These are phyloP conservation scores for Gaeumannomyces sp. DNA, from an alignment of 2,329 filamentous ascomycete species.

Conservation along the genomic window DNA sequence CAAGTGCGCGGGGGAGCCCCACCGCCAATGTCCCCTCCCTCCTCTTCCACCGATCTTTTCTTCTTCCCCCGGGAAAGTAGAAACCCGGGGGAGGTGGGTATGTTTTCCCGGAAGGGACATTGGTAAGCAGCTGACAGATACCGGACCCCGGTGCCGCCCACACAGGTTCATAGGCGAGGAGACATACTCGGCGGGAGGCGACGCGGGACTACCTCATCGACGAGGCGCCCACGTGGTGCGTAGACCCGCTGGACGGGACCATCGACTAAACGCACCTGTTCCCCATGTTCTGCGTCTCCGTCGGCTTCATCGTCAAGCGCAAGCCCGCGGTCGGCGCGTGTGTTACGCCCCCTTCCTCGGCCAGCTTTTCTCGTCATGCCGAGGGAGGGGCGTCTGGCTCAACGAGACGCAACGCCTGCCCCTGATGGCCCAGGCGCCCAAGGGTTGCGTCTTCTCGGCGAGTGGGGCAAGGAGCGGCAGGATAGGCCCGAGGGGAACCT, in stretches of 20 bases:
- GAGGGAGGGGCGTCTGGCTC: constrained; percentile 61
- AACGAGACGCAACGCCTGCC: constrained; percentile 60
- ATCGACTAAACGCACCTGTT: constrained; percentile 78
- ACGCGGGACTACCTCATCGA: constrained; percentile 63
- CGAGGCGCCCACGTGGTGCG: constrained; percentile 62
- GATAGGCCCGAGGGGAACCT: constrained; percentile 63
- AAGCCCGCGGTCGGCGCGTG: constrained; percentile 62
- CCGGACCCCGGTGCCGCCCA: too few relatives aligned
- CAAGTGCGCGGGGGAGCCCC: constrained; percentile 40
- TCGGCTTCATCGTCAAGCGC: constrained; percentile 57
- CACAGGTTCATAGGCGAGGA: constrained; percentile 71
- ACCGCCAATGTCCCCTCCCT: too few relatives aligned
- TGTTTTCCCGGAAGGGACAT: too few relatives aligned
- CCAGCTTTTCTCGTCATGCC: constrained; percentile 63
- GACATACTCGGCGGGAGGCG: constrained; percentile 61
- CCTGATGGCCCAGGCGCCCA: constrained; percentile 55
- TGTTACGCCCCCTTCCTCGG: constrained; percentile 63
- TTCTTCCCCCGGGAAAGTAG: too few relatives aligned
- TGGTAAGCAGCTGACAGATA: too few relatives aligned
- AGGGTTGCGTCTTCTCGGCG: constrained; percentile 64
- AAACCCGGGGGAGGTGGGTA: too few relatives aligned
- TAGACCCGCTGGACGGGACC: constrained; percentile 73
- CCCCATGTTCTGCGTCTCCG: constrained; percentile 76
- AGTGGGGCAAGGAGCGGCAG: constrained; percentile 73
- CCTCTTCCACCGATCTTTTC: too few relatives aligned